Base-by-base conservation (phyloP, 305 asterid species). In the Withania somnifera region DNA sequence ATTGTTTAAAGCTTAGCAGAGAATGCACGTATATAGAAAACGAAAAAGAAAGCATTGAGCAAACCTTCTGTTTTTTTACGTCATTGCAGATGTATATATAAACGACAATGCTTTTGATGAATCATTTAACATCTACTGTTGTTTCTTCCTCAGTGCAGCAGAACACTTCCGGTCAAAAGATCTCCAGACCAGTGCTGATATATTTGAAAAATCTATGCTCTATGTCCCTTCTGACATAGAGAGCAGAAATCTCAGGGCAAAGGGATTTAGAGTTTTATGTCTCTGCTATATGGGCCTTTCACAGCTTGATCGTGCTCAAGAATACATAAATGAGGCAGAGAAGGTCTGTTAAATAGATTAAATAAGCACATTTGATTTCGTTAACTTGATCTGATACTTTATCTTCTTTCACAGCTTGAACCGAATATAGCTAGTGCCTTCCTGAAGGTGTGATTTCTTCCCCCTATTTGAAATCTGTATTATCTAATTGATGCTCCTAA, bases 271-370 rank as follows among this genome's bases (percentile, higher is more conserved):
- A 86, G 95, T 93, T 78, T 89, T 95, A 81, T 92, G 97, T 87
- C 95, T 95, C 86, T 95, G 98, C 90, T 86, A 93, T 88, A 85
- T 95, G 30, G 97, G 93, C 87, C 91, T 95, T 79, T 85, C 88
- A 87, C 97, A 92, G 89, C 91, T 94, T 47, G 98, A 94, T 85
- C 92, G 97, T 89, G 97, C 99, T 87, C 93, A 94, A 90, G 99
- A 95, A 88, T 95, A 95, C 86, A 90, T 94, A 57, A 90, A 93
- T 82, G 99, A 95, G 89, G 98, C 99, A 83, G 99, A 91, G 69
- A 95, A 93, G 97, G 99, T 93, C 86, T 77, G 82, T 83, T 67
- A 4, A 76, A 52, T 40, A 66, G 32, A 53, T 71, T 81, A 57
- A n/a, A n/a, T n/a, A n/a, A 56, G 54, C 81, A 77, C 79, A 82